phyloP scores from a whole-genome alignment of 352 stramenopile species.

The Pythium sp. region DNA sequence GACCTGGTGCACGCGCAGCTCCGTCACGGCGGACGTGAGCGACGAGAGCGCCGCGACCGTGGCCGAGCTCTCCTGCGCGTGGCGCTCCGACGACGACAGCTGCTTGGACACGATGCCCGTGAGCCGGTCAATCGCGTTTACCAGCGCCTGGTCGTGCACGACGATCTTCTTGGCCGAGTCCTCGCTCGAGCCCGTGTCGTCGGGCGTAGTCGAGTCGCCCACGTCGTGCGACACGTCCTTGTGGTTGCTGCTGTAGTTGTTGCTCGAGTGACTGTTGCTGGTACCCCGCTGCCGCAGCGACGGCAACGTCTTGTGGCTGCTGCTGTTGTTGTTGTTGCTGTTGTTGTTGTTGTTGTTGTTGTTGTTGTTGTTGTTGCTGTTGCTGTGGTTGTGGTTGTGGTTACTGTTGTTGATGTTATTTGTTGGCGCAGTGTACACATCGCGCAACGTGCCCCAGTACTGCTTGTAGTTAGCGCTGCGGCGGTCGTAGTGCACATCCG shows the following conservation, averaged over 20 bases:
- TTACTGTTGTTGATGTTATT: constrained; percentile 19
- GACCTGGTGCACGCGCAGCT: constrained; percentile 50
- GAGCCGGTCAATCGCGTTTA: constrained; percentile 62
- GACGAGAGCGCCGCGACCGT: constrained; percentile 28
- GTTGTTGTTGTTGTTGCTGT: not conserved
- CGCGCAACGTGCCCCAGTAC: constrained; percentile 66
- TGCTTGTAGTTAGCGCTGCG: constrained; percentile 59
- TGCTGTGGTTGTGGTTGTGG: constrained; percentile 16
- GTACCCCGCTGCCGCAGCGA: constrained; percentile 6
- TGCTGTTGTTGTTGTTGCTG: not conserved
- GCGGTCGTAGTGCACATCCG: constrained; percentile 39
- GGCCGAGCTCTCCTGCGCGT: constrained; percentile 25
- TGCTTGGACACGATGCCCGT: constrained; percentile 58
- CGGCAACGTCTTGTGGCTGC: constrained; percentile 9
- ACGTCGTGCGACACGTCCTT: constrained; percentile 5
- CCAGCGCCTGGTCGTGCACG: constrained; percentile 56
- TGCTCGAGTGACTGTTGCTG: constrained; percentile 1
- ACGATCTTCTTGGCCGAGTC: constrained; percentile 41
- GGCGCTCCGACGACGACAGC: constrained; percentile 31
- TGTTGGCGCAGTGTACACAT: constrained; percentile 48
- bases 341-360: constrained; percentile 4
- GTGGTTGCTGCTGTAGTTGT: constrained; percentile 17
- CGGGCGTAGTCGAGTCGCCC: constrained; percentile 55
- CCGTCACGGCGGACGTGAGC: constrained; percentile 48
- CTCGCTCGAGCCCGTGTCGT: constrained; percentile 40